A percentile compares a stretch with the other conserved stretches of the same genome.
Evolutionary conservation across 1,284 basidiomycete species (phyloP).

Genomic region (Ceratobasidium papillatum): DNA sequence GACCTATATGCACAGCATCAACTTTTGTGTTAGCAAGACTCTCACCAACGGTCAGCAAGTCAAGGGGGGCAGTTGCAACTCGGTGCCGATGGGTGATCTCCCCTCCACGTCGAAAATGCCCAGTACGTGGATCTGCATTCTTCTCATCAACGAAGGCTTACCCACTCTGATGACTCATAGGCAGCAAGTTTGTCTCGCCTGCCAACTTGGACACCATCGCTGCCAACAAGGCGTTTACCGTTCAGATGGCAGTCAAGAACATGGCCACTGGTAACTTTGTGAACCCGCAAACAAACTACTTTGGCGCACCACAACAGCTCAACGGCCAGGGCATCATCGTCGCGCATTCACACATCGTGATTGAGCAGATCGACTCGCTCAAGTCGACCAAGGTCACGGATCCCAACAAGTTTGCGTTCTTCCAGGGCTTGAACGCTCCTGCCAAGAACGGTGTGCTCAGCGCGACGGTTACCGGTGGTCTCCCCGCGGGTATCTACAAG

Average conservation of each 20-base stretch:
- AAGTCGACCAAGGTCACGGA: conserved; percentile 49
- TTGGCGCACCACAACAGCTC: conserved; percentile 53
- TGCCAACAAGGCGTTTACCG: conserved; percentile 51
- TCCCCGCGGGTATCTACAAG: conserved; percentile 53
- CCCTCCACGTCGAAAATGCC: conserved; percentile 34
- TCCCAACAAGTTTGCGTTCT: conserved; percentile 53
- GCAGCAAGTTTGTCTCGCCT: conserved; percentile 48
- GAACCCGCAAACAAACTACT: conserved; percentile 53
- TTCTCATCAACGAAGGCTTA: neutral
- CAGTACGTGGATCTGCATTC: conserved; percentile 36
- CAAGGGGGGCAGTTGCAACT: conserved; percentile 52
- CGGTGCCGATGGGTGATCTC: conserved; percentile 47
- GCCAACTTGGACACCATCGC: conserved; percentile 50
- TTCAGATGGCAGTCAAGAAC: conserved; percentile 50
- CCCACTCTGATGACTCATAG: conserved; percentile 7
- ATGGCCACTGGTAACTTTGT: conserved; percentile 51
- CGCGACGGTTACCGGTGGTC: conserved; percentile 52
- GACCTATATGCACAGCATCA: conserved; percentile 43
- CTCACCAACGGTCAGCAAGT: conserved; percentile 53
- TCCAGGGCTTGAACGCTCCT: conserved; percentile 52
- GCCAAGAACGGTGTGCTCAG: conserved; percentile 51
- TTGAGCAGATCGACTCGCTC: conserved; percentile 52
- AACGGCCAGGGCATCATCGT: conserved; percentile 49
- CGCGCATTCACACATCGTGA: conserved; percentile 54
- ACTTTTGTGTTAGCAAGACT: conserved; percentile 49